Percentiles rank a stretch among this genome's conserved stretches.
These are phyloP conservation scores for Chaetomium cochliodes DNA, from an alignment of 495 filamentous ascomycete species.

Conservation along the genomic window DNA sequence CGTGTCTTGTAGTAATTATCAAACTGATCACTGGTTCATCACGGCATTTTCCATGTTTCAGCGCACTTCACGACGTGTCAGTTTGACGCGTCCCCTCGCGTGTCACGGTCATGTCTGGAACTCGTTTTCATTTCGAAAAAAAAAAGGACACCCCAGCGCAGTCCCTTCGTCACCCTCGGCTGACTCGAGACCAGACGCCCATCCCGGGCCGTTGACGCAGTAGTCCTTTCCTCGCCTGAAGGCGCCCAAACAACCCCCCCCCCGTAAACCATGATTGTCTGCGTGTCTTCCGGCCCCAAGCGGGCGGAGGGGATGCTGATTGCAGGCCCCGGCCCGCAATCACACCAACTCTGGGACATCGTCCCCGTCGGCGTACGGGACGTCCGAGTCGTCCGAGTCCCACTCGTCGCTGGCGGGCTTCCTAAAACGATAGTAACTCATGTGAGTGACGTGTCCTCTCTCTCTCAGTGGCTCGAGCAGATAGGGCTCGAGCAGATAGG, in stretches of 20 bases:
- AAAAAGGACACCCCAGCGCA: background rate
- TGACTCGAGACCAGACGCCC: too few species aligned
- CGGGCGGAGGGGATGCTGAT: background rate
- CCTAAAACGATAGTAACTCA: background rate
- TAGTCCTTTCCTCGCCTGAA: background rate
- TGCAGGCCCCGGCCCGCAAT: background rate
- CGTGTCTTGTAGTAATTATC: too few species aligned
- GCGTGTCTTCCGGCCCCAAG: background rate
- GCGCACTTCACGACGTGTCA: too few species aligned
- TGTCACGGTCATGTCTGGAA: background rate
- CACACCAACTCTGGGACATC: background rate
- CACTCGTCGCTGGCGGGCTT: slow-evolving; percentile 10
- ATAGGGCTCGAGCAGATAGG: too few species aligned
- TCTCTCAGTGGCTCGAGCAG: background rate
- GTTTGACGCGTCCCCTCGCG: too few species aligned
- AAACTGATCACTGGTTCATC: too few species aligned
- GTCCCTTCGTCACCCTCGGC: background rate
- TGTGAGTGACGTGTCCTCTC: background rate
- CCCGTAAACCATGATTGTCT: too few species aligned
- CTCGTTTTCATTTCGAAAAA: background rate
- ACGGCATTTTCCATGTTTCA: too few species aligned
- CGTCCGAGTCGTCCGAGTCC: slow-evolving; percentile 11
- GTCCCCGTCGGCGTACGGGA: background rate
- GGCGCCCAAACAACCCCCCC: background rate
- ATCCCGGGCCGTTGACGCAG: too few species aligned